These are phyloP conservation scores for Globisporangium cederbergense DNA, from an alignment of 352 stramenopile genomes.

Conservation along the genomic window DNA sequence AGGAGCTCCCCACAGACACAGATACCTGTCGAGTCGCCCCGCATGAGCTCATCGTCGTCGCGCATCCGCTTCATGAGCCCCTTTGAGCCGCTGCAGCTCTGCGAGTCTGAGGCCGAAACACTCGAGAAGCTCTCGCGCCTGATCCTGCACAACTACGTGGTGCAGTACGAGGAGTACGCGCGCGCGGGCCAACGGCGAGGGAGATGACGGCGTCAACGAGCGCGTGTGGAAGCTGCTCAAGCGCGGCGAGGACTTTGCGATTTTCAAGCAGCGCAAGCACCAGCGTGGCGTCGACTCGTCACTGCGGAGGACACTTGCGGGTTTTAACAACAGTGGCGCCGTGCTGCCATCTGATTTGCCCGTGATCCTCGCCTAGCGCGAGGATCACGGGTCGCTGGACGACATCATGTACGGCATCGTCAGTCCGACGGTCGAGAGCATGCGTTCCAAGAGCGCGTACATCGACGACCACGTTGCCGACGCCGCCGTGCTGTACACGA, in stretches of 20 bases:
- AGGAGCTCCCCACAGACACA: no score
- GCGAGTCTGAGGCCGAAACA: not conserved
- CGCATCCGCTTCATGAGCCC: constrained; percentile 9
- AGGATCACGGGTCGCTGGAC: constrained; percentile 1
- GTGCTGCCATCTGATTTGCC: constrained; percentile 8
- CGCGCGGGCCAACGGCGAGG: not conserved
- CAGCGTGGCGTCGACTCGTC: not conserved
- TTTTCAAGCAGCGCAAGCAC: constrained; percentile 5
- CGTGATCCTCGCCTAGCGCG: not conserved
- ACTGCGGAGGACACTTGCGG: not conserved
- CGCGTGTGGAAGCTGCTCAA: constrained; percentile 13
- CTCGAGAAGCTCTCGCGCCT: constrained; percentile 12
- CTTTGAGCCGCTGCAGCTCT: constrained; percentile 17
- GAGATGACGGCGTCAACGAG: not conserved
- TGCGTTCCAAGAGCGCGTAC: constrained; percentile 13
- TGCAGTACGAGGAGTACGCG: constrained; percentile 5
- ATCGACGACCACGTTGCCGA: not conserved
- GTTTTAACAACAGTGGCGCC: not conserved
- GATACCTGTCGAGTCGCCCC: no score
- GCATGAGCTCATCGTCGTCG: no score
- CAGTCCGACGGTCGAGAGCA: not conserved
- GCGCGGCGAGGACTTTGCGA: not conserved
- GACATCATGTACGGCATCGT: constrained; percentile 19
- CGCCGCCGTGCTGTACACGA: not conserved
- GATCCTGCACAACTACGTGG: constrained; percentile 2